A percentile compares a stretch with the other conserved stretches of the same genome.
phyloP scores from a whole-genome alignment of 768 basidiomycete genomes.

The Tephrocybe sp. region DNA sequence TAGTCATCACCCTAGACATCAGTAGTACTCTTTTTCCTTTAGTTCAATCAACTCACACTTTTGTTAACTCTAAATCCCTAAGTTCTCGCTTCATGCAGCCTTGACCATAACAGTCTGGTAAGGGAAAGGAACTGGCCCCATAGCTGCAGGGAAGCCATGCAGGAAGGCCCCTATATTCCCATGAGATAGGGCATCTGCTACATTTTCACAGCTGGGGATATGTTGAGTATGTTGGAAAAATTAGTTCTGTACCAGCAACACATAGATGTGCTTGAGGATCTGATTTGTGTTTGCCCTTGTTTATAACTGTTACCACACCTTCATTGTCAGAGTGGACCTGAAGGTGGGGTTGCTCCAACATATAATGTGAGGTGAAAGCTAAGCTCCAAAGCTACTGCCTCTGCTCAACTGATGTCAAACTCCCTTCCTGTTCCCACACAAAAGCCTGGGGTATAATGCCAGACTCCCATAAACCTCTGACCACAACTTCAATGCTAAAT shows the following conservation, averaged over 20 bases:
- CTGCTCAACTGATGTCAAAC: constrained; percentile 39
- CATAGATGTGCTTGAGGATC: constrained; percentile 26
- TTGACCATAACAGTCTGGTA: too few relatives aligned
- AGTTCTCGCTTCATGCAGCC: too few relatives aligned
- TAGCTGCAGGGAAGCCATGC: not conserved
- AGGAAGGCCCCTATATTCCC: not conserved
- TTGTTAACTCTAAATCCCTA: too few relatives aligned
- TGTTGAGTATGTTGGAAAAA: not conserved
- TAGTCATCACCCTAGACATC: too few relatives aligned
- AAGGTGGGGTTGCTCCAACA: not conserved
- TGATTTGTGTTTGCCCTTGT: constrained; percentile 30
- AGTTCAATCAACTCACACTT: too few relatives aligned
- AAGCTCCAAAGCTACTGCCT: constrained; percentile 36
- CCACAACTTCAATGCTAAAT: constrained; percentile 32
- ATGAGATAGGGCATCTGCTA: not conserved
- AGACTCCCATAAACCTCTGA: constrained; percentile 28
- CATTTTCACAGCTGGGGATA: not conserved
- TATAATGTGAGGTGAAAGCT: constrained; percentile 19
- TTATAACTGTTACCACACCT: constrained; percentile 27
- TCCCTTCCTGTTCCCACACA: constrained; percentile 9
- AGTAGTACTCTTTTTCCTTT: too few relatives aligned
- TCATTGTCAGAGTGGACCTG: constrained; percentile 34
- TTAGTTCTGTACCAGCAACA: constrained; percentile 10
- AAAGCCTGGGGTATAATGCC: constrained; percentile 28
- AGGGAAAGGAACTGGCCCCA: too few relatives aligned